Evolutionary conservation across 352 stramenopile genomes (phyloP).

Genomic region (Bremia lactucae): DNA sequence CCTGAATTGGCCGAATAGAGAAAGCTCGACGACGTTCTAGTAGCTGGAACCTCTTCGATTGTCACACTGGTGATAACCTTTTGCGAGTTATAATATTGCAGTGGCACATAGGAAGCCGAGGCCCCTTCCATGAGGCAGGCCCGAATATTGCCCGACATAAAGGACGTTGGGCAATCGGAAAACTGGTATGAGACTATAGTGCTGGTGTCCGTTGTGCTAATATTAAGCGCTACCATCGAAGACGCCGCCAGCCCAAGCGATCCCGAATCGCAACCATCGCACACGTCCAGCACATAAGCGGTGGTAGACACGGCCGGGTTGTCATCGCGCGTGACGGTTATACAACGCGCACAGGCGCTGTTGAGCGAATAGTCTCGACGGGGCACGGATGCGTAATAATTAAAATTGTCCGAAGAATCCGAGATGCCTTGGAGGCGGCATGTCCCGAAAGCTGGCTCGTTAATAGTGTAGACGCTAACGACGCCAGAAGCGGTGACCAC

Average conservation of each 20-base stretch:
- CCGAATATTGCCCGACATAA: constrained; percentile 62
- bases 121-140: constrained; percentile 77
- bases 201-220: constrained; percentile 29
- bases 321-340: constrained; percentile 52
- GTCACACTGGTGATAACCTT: constrained; percentile 51
- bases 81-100: constrained; percentile 77
- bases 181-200: constrained; percentile 55
- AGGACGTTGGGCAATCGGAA: constrained; percentile 36
- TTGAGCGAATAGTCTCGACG: constrained; percentile 44
- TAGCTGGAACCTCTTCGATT: constrained; percentile 46
- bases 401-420: constrained; percentile 44
- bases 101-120: constrained; percentile 64
- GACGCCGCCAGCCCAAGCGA: constrained; percentile 37
- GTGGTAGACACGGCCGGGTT: constrained; percentile 31
- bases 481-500: constrained; percentile 15
- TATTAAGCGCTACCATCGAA: constrained; percentile 36
- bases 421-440: constrained; percentile 64
- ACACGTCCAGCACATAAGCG: constrained; percentile 67
- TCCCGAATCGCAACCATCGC: constrained; percentile 38
- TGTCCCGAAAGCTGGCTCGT: constrained; percentile 43
- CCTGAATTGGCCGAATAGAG: constrained; percentile 51
- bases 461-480: constrained; percentile 47
- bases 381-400: constrained; percentile 65
- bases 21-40: constrained; percentile 40
- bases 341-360: constrained; percentile 57